Evolutionary conservation across 148 eudicot species (phyloP), one percentile per base, ranked within the genome.

Genomic region (Rhododendron ferrugineum): DNA sequence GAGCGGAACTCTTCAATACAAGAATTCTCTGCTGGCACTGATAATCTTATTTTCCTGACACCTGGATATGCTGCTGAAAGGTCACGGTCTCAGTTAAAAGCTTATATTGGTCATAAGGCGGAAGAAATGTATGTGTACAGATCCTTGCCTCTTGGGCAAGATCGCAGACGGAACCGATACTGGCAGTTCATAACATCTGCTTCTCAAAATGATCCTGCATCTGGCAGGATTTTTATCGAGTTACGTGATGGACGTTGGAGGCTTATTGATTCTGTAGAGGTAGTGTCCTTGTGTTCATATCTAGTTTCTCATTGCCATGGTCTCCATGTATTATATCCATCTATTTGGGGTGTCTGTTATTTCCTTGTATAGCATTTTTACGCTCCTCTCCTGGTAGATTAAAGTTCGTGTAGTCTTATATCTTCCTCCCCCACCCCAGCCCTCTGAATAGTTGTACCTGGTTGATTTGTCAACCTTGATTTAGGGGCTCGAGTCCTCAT

Each of bases 121-220:
- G 98, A 96, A 82, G 96, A 94, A 82, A 91, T 92, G 88, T 94
- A 94, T 89, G 93, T 89, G n/a, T 94, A 96, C 82, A 90, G 97
- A 89, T 97, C 99, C 14, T 89, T 95, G 92, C 98, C 98, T 70
- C 92, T 97, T 82, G 99, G 99, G 36, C 93, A 94, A 79, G 99
- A 97, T 85, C 94, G 99, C 56, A 94, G 99, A 79, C 90, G 92
- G 46, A 97, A 97, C 80, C 83, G 98, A 66, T 95, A 97, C 86
- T 95, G 99, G 98, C 96, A 93, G 87, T 97, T 95, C 85, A 82
- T 89, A 62, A 89, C 98, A 20, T 92, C 98, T 58, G 89, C 92
- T 49, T 93, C 97, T 85, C 89, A 62, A 85, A 91, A 89, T 87
- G 99, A 97, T 92, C 97, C 98, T 80, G 96, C 98, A 32, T 90